Evolutionary conservation across 805 yeast species (phyloP), one percentile per base, ranked within the genome.

Genomic region (Candida glaebosa): DNA sequence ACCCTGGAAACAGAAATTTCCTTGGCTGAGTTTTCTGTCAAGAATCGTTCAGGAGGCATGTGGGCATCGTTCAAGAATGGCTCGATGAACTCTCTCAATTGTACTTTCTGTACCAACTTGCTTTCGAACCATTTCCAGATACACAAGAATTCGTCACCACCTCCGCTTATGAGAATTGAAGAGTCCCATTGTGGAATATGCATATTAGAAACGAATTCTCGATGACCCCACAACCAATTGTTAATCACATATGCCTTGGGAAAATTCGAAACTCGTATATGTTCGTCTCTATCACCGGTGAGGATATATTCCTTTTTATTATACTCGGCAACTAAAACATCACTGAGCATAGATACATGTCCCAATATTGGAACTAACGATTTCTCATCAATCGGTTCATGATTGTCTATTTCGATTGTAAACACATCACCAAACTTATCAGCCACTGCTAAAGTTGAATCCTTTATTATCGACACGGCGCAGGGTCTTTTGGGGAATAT

Each of bases 371-470:
- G 97, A 30, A 69, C 75, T 38, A 69, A 52, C 1, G 48, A 39
- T 34, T 78, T 59, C 35, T 75, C 77, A 3, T 73, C 71, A 2
- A 65, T 59, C 1, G 73, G 52, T 1, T 53, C 63, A 3, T 60
- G 51, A 10, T 58, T 56, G 17, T 65, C 65, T 20, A 80, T 63
- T 2, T 73, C 65, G 30, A 87, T 68, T 1, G 74, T 60, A 59
- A 87, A 93, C 4, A 89, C 96, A 63, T 93, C 99, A 37, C 99
- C 99, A 58, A 91, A 93, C 67, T 93, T 93, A 61, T 93, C 99
- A 16, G 95, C 96, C 18, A 90, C 75, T 2, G 88, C 60, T 5
- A 90, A 61, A 10, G 65, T 63, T 5, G 55, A 48, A 44, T 76
- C 79, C 42, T 77, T 78, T 26, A 63, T 63, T 1, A 81, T 64